A percentile compares a stretch with the other conserved stretches of the same genome.
phyloP scores from a whole-genome alignment of 495 filamentous ascomycete species.

The Neurospora sp. region DNA sequence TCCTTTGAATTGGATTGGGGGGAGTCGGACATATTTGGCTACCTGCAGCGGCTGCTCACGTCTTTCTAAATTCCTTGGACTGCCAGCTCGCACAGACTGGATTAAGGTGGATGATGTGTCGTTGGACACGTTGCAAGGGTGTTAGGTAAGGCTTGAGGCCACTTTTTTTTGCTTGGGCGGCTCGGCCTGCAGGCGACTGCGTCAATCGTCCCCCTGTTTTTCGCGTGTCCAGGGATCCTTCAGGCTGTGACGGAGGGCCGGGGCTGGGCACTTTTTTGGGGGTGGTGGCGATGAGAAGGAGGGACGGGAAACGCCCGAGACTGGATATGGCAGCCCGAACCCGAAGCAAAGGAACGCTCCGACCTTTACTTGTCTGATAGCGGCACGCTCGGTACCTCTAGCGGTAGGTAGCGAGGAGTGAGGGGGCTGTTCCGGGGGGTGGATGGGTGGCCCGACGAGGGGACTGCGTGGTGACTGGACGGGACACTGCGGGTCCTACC shows the following conservation, averaged over 20 bases:
- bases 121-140: slow-evolving; percentile 45
- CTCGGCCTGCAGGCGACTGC: slow-evolving; percentile 39
- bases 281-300: slow-evolving; percentile 12
- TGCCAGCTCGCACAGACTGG: slow-evolving; percentile 43
- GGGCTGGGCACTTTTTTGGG: slow-evolving; percentile 11
- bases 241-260: slow-evolving; percentile 38
- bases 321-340: slow-evolving; percentile 13
- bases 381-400: slow-evolving; percentile 1
- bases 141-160: slow-evolving; percentile 35
- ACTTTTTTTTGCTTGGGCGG: slow-evolving; percentile 23
- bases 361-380: slow-evolving; percentile 11
- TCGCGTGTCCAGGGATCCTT: slow-evolving; percentile 31
- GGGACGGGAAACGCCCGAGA: slow-evolving; percentile 13
- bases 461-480: slow-evolving; percentile 2
- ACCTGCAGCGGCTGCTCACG: slow-evolving; percentile 54
- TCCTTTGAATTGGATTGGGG: slow-evolving; percentile 91
- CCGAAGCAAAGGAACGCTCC: slow-evolving; percentile 16
- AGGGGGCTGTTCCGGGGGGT: not conserved
- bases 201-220: slow-evolving; percentile 32
- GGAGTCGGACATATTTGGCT: slow-evolving; percentile 87
- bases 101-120: slow-evolving; percentile 40
- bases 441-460: not conserved
- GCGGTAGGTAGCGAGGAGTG: not conserved
- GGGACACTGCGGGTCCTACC: slow-evolving; percentile 18
- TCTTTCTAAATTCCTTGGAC: slow-evolving; percentile 47